Percentiles rank a stretch among this genome's conserved stretches.
Conservation (phyloP, 2,329 filamentous ascomycete species). For the Colletotrichum karsti region DNA sequence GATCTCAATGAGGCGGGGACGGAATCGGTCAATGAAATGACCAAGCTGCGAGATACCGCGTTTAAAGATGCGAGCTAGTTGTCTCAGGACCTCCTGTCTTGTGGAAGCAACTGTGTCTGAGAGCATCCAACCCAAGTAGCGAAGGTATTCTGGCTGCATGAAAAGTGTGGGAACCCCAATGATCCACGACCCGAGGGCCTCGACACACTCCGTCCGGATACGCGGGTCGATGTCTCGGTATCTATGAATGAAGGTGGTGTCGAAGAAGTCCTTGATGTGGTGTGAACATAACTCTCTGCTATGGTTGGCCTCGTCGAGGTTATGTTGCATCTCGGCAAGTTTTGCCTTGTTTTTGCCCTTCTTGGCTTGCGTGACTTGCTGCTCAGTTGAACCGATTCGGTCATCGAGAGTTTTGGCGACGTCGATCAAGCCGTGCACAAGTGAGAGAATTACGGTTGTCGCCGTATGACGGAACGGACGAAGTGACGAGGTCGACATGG, state of each 20-base stretch:
- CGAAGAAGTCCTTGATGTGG: conserved; percentile 85
- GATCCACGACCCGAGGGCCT: conserved; percentile 90
- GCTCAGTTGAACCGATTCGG: conserved; percentile 77
- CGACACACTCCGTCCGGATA: conserved; percentile 88
- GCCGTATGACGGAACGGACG: conserved; percentile 95
- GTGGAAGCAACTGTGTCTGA: conserved; percentile 81
- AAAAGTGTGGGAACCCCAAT: conserved; percentile 84
- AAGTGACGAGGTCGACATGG: conserved; percentile 88
- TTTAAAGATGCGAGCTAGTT: conserved; percentile 82
- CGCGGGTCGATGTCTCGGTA: conserved; percentile 93
- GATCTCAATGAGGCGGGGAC: conserved; percentile 89
- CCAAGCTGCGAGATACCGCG: conserved; percentile 84
- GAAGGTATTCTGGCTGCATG: conserved; percentile 88
- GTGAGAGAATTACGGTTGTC: conserved; percentile 82
- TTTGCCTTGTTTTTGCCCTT: conserved; percentile 80
- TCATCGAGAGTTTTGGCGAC: conserved; percentile 76
- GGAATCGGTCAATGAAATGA: conserved; percentile 93
- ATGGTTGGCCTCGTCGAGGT: conserved; percentile 74
- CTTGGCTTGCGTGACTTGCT: conserved; percentile 81
- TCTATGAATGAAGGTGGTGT: conserved; percentile 92
- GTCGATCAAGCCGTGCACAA: conserved; percentile 80
- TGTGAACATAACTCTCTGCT: conserved; percentile 76
- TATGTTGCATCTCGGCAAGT: conserved; percentile 76
- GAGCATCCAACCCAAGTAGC: conserved; percentile 95
- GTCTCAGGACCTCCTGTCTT: conserved; percentile 85